A percentile compares a stretch with the other conserved stretches of the same genome.
These are phyloP conservation scores for Saccharomycopsis hybrid DNA, from an alignment of 1,139 yeast species.

Conservation along the genomic window DNA sequence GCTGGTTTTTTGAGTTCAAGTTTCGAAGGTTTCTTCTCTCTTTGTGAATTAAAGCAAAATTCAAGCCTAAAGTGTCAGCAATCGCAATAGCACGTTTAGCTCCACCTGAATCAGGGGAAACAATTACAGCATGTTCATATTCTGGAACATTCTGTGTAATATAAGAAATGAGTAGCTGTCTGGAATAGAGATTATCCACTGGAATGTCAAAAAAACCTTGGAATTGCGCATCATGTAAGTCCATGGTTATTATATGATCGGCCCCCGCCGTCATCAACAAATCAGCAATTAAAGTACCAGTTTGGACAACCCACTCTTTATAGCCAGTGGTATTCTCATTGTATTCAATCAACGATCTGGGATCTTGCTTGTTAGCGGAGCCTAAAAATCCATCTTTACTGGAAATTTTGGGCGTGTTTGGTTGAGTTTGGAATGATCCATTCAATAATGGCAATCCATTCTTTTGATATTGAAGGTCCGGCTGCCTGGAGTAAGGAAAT, in stretches of 20 bases:
- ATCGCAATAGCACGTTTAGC: constrained; percentile 93
- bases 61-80: constrained; percentile 84
- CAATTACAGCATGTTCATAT: constrained; percentile 75
- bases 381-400: constrained; percentile 4
- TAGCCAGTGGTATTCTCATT: constrained; percentile 50
- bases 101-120: constrained; percentile 96
- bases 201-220: constrained; percentile 93
- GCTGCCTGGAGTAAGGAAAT: constrained; percentile 94
- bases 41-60: constrained; percentile 93
- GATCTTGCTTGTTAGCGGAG: neutral
- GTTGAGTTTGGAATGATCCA: neutral
- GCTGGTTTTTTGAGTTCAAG: constrained; percentile 6
- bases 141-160: constrained; percentile 67
- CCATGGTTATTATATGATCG: constrained; percentile 95
- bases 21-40: constrained; percentile 57
- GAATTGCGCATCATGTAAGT: constrained; percentile 90
- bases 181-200: constrained; percentile 83
- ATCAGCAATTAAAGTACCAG: constrained; percentile 89
- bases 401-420: neutral
- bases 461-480: constrained; percentile 83
- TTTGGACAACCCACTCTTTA: constrained; percentile 93
- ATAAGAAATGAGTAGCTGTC: constrained; percentile 77
- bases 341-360: constrained; percentile 4
- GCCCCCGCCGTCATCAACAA: constrained; percentile 91
- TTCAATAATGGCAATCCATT: constrained; percentile 31